Percentiles rank a stretch among this genome's conserved stretches.
Evolutionary conservation across 2,329 filamentous ascomycete species (phyloP).

Genomic region (Fusarium nelsonii): DNA sequence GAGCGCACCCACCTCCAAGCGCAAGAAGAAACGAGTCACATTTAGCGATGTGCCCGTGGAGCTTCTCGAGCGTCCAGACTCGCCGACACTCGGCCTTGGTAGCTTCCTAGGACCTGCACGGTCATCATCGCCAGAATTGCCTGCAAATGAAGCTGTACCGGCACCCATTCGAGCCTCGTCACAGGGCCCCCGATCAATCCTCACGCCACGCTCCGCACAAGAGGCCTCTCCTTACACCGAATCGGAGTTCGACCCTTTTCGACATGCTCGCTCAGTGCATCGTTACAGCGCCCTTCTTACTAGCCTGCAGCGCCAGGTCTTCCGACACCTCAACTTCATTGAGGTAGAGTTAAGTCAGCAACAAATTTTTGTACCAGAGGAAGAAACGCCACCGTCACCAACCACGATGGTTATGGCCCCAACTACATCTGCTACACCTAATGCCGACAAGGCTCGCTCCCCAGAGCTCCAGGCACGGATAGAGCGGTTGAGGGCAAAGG

Average conservation of each 20-base stretch:
- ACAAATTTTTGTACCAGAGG: conserved; percentile 43
- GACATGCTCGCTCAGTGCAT: conserved; percentile 59
- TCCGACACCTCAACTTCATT: conserved; percentile 61
- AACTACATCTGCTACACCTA: conserved; percentile 28
- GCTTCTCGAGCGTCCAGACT: conserved; percentile 68
- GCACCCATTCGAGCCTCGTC: conserved; percentile 23
- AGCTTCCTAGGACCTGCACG: conserved; percentile 53
- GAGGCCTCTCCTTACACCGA: conserved; percentile 29
- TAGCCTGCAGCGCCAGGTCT: conserved; percentile 62
- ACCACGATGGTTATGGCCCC: not conserved
- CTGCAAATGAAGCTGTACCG: conserved; percentile 13
- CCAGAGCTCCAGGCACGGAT: conserved; percentile 65
- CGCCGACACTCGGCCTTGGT: conserved; percentile 69
- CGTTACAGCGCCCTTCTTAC: conserved; percentile 64
- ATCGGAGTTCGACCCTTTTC: conserved; percentile 52
- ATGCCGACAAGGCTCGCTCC: conserved; percentile 53
- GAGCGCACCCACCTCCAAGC: conserved; percentile 40
- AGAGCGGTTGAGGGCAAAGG: conserved; percentile 64
- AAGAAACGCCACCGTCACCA: conserved; percentile 14
- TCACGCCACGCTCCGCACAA: conserved; percentile 29
- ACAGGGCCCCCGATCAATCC: conserved; percentile 37
- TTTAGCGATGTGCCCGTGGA: conserved; percentile 55
- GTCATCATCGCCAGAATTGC: conserved; percentile 43
- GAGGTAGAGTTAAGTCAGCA: conserved; percentile 53
- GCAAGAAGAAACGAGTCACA: conserved; percentile 58